Conservation (phyloP, 495 filamentous ascomycete genomes). For the Elaphomyces granulatus region DNA sequence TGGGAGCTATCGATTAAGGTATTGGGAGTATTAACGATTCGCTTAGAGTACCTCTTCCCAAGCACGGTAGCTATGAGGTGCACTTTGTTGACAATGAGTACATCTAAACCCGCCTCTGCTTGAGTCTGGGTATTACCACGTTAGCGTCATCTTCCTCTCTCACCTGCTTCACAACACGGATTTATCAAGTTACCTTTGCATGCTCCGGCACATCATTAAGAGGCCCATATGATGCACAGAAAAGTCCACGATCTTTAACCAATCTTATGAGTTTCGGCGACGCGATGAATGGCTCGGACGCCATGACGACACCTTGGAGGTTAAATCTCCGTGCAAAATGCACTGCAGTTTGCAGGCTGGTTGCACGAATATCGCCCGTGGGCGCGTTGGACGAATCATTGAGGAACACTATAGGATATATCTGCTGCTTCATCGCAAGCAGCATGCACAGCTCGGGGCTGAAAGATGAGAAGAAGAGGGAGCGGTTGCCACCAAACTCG, state of each 20-base stretch:
- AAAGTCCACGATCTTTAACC: conserved; percentile 16
- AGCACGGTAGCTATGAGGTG: conserved; percentile 5
- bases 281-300: conserved; percentile 20
- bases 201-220: conserved; percentile 20
- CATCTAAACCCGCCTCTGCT: conserved; percentile 11
- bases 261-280: conserved; percentile 20
- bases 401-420: conserved; percentile 28
- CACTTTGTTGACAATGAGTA: conserved; percentile 14
- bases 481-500: conserved; percentile 8
- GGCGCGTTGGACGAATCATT: conserved; percentile 21
- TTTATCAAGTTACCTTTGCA: conserved; percentile 11
- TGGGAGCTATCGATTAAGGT: no score
- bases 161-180: no score
- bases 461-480: conserved; percentile 29
- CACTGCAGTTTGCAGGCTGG: conserved; percentile 24
- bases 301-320: conserved; percentile 21
- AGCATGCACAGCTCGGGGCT: conserved; percentile 31
- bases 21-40: no score
- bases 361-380: conserved; percentile 14
- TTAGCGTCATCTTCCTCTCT: background rate
- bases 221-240: conserved; percentile 18
- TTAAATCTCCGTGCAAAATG: conserved; percentile 24
- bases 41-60: no score
- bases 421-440: conserved; percentile 22
- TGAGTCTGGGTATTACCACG: conserved; percentile 9